Conservation (phyloP, 1,139 yeast species). For the Pichia sp. region DNA sequence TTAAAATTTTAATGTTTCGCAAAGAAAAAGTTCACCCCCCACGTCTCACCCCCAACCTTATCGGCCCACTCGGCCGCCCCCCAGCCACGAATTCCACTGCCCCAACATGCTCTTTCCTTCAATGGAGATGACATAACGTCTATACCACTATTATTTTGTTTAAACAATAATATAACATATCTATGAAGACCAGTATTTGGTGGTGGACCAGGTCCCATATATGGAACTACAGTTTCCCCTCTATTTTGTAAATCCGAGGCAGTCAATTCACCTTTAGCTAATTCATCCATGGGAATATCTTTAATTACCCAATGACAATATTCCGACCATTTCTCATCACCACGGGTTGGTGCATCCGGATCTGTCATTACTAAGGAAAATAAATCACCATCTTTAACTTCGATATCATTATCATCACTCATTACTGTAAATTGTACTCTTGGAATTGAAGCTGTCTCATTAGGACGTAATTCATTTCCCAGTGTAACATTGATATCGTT, state of each 20-base stretch:
- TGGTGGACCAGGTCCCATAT: conserved; percentile 84
- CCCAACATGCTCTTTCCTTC: conserved; percentile 71
- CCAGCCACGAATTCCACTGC: conserved; percentile 66
- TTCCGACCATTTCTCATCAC: conserved; percentile 85
- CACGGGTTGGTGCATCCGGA: conserved; percentile 87
- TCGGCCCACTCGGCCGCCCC: conserved; percentile 76
- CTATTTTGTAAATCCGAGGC: conserved; percentile 3
- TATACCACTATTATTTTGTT: conserved; percentile 45
- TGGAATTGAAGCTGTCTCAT: conserved; percentile 63
- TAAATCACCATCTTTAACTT: conserved; percentile 34
- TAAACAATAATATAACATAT: conserved; percentile 68
- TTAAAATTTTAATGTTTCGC: conserved; percentile 63
- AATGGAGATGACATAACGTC: conserved; percentile 38
- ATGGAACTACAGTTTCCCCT: conserved; percentile 35
- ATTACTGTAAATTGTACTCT: conserved; percentile 60
- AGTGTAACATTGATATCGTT: conserved; percentile 71
- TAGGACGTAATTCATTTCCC: conserved; percentile 67
- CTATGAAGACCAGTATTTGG: conserved; percentile 76
- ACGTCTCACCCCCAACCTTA: conserved; percentile 55
- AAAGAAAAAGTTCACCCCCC: conserved; percentile 74
- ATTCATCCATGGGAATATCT: conserved; percentile 17
- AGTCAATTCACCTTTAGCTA: conserved; percentile 2
- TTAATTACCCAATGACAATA: conserved; percentile 68
- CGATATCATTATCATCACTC: not conserved
- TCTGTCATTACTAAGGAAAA: conserved; percentile 79